A percentile compares a stretch with the other conserved stretches of the same genome.
phyloP scores from a whole-genome alignment of 352 stramenopile genomes.

The Peronosclerospora sorghi region DNA sequence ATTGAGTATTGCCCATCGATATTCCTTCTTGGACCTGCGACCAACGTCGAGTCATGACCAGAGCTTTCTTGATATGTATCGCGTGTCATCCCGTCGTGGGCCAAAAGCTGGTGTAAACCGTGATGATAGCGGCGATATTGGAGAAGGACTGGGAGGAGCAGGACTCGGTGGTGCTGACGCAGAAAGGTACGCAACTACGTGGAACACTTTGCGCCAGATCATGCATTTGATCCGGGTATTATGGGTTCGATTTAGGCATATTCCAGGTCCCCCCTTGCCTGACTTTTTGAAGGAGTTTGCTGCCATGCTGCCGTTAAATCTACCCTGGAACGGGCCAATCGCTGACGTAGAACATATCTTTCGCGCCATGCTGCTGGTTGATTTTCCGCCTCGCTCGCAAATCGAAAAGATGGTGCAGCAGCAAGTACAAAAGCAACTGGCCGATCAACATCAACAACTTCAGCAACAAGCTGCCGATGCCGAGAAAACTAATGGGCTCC shows the following conservation, averaged over 20 bases:
- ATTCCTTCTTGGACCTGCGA: conserved; percentile 68
- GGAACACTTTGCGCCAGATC: not conserved
- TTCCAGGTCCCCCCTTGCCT: conserved; percentile 65
- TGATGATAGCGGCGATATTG: conserved; percentile 8
- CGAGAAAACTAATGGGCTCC: conserved; percentile 28
- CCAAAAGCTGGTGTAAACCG: conserved; percentile 10
- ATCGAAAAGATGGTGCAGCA: conserved; percentile 65
- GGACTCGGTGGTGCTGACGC: conserved; percentile 22
- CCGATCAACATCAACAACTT: conserved; percentile 44
- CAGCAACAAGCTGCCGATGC: conserved; percentile 44
- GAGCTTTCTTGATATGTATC: conserved; percentile 77
- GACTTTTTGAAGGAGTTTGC: conserved; percentile 82
- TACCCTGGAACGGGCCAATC: conserved; percentile 82
- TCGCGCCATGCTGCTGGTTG: conserved; percentile 69
- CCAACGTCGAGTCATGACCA: conserved; percentile 48
- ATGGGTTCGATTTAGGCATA: conserved; percentile 25
- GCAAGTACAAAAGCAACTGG: conserved; percentile 40
- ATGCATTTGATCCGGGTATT: not conserved
- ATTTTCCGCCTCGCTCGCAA: conserved; percentile 61
- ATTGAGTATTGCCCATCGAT: conserved; percentile 65
- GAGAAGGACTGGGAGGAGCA: conserved; percentile 15
- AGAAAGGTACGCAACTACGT: conserved; percentile 25
- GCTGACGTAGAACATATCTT: conserved; percentile 82
- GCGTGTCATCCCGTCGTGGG: conserved; percentile 20
- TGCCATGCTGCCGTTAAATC: conserved; percentile 58